These are phyloP conservation scores for Centrapalus pauciflorus DNA, from an alignment of 129 eudicot species.

Conservation along the genomic window DNA sequence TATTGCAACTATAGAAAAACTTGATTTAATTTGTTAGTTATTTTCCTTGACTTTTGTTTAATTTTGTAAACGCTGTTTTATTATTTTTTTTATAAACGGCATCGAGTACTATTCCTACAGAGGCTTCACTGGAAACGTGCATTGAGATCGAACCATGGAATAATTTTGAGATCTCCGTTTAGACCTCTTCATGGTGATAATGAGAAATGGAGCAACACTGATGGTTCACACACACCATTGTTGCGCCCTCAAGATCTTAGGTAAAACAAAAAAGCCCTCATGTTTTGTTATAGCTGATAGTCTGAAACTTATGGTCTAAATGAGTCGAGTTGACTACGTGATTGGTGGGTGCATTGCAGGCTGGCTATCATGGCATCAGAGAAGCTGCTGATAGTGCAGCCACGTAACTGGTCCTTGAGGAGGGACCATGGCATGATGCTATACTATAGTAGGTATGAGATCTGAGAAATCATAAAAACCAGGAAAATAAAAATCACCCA, in stretches of 20 bases:
- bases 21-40: background rate
- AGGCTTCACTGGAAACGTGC: slow-evolving; percentile 95
- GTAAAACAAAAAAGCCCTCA: slow-evolving; percentile 24
- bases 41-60: background rate
- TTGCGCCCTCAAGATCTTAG: slow-evolving; percentile 85
- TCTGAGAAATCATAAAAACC: background rate
- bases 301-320: slow-evolving; percentile 25
- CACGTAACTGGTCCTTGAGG: slow-evolving; percentile 93
- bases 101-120: too few species aligned
- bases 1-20: too few species aligned
- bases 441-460: slow-evolving; percentile 62
- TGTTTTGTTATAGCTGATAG: slow-evolving; percentile 11
- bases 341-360: slow-evolving; percentile 38
- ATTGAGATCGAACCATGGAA: slow-evolving; percentile 62
- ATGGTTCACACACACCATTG: slow-evolving; percentile 58
- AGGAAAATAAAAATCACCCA: background rate
- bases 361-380: slow-evolving; percentile 92
- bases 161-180: slow-evolving; percentile 83
- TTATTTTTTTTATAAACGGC: too few species aligned
- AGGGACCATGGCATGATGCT: slow-evolving; percentile 96
- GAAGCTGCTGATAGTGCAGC: slow-evolving; percentile 73
- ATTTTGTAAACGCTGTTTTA: too few species aligned
- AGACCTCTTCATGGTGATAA: slow-evolving; percentile 55
- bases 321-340: slow-evolving; percentile 2
- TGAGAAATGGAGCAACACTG: slow-evolving; percentile 41